phyloP scores from a whole-genome alignment of 108 stramenopile species.

The Bacterosira constricta region DNA sequence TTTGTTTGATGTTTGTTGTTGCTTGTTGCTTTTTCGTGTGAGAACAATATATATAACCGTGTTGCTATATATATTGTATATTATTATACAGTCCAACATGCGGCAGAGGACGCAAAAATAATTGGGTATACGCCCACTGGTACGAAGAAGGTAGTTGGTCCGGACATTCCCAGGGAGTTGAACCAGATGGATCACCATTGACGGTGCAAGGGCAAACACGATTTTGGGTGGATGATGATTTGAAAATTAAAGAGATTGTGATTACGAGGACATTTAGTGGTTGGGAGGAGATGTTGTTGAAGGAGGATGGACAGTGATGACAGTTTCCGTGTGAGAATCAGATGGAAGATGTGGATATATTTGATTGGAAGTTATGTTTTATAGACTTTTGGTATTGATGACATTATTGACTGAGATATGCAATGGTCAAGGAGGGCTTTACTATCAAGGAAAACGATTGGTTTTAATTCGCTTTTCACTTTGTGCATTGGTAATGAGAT shows the following conservation, averaged over 20 bases:
- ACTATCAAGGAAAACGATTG: too few species aligned
- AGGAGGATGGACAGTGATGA: too few species aligned
- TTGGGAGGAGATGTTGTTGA: conserved; percentile 56
- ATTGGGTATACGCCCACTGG: conserved; percentile 75
- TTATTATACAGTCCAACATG: conserved; percentile 31
- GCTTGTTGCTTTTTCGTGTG: background rate
- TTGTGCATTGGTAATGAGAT: too few species aligned
- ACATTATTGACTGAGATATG: too few species aligned
- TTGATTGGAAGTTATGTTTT: too few species aligned
- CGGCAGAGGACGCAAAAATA: conserved; percentile 20
- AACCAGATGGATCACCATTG: conserved; percentile 44
- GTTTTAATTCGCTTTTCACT: too few species aligned
- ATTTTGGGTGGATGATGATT: conserved; percentile 53
- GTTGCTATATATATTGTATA: background rate
- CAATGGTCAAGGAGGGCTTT: too few species aligned
- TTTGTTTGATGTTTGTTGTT: background rate
- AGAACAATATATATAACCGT: background rate
- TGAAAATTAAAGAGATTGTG: conserved; percentile 60
- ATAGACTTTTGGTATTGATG: too few species aligned
- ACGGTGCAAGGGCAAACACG: conserved; percentile 69
- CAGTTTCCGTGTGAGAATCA: too few species aligned
- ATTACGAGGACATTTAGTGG: conserved; percentile 64
- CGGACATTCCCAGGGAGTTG: conserved; percentile 52
- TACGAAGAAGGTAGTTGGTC: conserved; percentile 66
- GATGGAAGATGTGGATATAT: too few species aligned